Conservation (phyloP, 2,329 filamentous ascomycete genomes). For the Periconia macrospinosa region DNA sequence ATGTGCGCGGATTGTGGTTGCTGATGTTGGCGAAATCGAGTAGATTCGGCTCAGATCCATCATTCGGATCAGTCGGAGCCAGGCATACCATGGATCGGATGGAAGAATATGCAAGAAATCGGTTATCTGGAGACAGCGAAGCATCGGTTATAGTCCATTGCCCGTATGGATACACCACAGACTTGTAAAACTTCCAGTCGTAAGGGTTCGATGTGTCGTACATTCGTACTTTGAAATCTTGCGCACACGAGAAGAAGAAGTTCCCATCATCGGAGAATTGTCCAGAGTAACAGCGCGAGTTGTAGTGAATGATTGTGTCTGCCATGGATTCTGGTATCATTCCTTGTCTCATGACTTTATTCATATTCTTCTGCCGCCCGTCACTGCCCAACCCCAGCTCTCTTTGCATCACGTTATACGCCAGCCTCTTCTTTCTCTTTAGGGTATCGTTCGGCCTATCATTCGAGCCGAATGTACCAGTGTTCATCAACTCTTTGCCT, state of each 20-base stretch:
- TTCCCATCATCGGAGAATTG: slow-evolving; percentile 97
- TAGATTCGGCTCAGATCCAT: slow-evolving; percentile 75
- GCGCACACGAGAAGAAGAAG: slow-evolving; percentile 90
- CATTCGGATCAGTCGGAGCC: slow-evolving; percentile 81
- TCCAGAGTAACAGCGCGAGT: slow-evolving; percentile 85
- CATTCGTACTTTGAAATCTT: slow-evolving; percentile 94
- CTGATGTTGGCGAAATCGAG: slow-evolving; percentile 68
- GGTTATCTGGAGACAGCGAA: slow-evolving; percentile 86
- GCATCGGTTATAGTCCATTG: slow-evolving; percentile 97
- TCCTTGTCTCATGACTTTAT: slow-evolving; percentile 70
- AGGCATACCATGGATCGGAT: slow-evolving; percentile 83
- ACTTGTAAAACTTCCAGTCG: slow-evolving; percentile 96
- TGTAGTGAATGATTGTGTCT: slow-evolving; percentile 86
- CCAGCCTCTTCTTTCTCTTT: slow-evolving; percentile 64
- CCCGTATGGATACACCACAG: slow-evolving; percentile 79
- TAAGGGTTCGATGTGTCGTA: slow-evolving; percentile 97
- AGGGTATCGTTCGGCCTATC: slow-evolving; percentile 54
- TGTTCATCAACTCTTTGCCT: slow-evolving; percentile 77
- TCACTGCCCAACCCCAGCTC: slow-evolving; percentile 72
- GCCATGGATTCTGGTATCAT: slow-evolving; percentile 77
- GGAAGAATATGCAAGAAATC: slow-evolving; percentile 87
- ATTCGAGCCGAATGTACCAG: slow-evolving; percentile 76
- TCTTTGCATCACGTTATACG: slow-evolving; percentile 74
- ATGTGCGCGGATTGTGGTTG: slow-evolving; percentile 36
- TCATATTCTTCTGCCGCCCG: slow-evolving; percentile 61